phyloP scores from a whole-genome alignment of 2,329 filamentous ascomycete genomes.

The Paradendryphiella salina region DNA sequence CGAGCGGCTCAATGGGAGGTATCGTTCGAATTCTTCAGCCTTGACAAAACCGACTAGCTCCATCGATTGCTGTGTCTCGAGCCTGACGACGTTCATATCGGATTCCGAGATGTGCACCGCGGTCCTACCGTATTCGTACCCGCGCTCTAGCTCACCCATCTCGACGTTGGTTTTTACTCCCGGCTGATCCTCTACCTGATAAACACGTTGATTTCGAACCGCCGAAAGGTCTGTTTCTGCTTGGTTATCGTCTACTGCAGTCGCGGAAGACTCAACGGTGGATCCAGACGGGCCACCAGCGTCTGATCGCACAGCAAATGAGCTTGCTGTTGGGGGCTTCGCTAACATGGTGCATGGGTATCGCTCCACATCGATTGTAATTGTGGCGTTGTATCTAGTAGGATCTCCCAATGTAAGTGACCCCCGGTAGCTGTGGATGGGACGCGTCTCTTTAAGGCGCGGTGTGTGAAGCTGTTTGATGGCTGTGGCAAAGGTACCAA shows the following conservation, averaged over 20 bases:
- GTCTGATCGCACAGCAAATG: conserved; percentile 64
- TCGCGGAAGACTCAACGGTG: conserved; percentile 58
- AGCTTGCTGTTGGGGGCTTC: conserved; percentile 73
- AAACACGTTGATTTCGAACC: conserved; percentile 77
- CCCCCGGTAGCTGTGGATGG: conserved; percentile 79
- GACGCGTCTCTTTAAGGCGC: conserved; percentile 72
- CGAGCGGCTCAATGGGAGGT: conserved; percentile 80
- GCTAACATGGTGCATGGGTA: conserved; percentile 86
- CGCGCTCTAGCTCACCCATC: conserved; percentile 83
- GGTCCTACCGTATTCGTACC: conserved; percentile 90
- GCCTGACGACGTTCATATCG: conserved; percentile 84
- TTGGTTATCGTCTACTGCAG: conserved; percentile 49
- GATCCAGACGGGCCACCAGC: conserved; percentile 51
- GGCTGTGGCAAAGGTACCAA: conserved; percentile 85
- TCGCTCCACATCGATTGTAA: conserved; percentile 84
- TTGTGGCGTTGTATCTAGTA: conserved; percentile 69
- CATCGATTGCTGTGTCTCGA: conserved; percentile 74
- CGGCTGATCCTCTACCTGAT: conserved; percentile 77
- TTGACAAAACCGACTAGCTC: conserved; percentile 87
- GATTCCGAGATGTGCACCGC: conserved; percentile 86
- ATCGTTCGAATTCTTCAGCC: conserved; percentile 75
- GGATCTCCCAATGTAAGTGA: conserved; percentile 78
- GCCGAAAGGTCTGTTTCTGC: conserved; percentile 58
- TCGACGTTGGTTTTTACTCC: conserved; percentile 82
- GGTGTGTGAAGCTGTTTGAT: conserved; percentile 79